Evolutionary conservation across 2,329 filamentous ascomycete species (phyloP).

Genomic region (Fusarium sp.): DNA sequence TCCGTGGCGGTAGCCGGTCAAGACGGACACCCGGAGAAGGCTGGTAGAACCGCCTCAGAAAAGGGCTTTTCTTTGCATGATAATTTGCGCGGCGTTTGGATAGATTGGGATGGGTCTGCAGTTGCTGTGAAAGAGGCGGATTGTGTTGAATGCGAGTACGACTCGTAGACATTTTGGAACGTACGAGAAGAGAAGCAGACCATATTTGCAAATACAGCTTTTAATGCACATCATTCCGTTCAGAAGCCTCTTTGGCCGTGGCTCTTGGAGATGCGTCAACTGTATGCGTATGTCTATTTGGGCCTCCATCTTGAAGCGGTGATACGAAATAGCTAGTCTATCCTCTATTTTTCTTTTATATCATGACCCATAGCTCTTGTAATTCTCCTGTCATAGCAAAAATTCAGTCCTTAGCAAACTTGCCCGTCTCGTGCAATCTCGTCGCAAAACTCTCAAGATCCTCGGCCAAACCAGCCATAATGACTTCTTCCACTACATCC

Average conservation of each 20-base stretch:
- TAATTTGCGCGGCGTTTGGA: constrained; percentile 46
- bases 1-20: constrained; percentile 54
- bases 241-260: not conserved
- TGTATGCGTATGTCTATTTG: not conserved
- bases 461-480: constrained; percentile 52
- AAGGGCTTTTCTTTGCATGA: constrained; percentile 25
- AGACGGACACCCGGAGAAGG: constrained; percentile 52
- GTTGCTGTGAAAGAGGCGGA: constrained; percentile 29
- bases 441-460: constrained; percentile 48
- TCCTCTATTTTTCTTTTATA: not conserved
- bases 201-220: constrained; percentile 36
- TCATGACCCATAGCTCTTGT: not conserved
- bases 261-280: not conserved
- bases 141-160: constrained; percentile 19
- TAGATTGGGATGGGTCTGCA: constrained; percentile 40
- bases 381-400: not conserved
- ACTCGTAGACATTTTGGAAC: constrained; percentile 9
- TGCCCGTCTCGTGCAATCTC: constrained; percentile 41
- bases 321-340: not conserved
- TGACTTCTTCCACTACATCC: constrained; percentile 51
- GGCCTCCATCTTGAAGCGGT: not conserved
- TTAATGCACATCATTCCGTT: constrained; percentile 31
- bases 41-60: constrained; percentile 46
- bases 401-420: constrained; percentile 7
- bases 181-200: constrained; percentile 14